Evolutionary conservation across 2,329 filamentous ascomycete species (phyloP).

Genomic region (Bertia moriformis): DNA sequence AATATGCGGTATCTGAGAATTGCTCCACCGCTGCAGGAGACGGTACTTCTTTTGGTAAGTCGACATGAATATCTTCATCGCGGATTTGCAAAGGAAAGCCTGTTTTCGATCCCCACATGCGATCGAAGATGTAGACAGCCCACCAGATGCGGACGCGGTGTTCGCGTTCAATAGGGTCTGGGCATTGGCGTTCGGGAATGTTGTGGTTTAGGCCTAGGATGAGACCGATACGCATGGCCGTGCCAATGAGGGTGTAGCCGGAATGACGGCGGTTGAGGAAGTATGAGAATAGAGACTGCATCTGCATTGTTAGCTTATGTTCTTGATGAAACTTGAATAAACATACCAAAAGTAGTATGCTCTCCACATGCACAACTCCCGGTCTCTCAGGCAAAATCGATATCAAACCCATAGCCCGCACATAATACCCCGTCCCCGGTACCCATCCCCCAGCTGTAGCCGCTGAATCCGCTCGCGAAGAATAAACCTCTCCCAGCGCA

Average conservation of each 20-base stretch:
- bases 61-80: conserved; percentile 13
- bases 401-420: conserved; percentile 12
- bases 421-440: conserved; percentile 16
- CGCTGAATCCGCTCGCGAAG: conserved; percentile 11
- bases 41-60: conserved; percentile 12
- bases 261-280: neutral
- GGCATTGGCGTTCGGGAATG: neutral
- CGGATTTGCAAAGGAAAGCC: conserved; percentile 16
- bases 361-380: neutral
- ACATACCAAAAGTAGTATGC: neutral
- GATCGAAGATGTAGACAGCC: neutral
- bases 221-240: neutral
- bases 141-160: neutral
- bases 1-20: conserved; percentile 15
- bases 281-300: neutral
- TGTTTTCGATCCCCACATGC: neutral
- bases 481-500: conserved; percentile 18
- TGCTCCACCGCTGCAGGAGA: conserved; percentile 9
- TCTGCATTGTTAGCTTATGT: too few species aligned
- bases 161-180: neutral
- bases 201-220: neutral
- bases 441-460: too few species aligned
- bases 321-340: too few species aligned
- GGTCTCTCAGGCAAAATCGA: conserved; percentile 8
- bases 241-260: neutral